Evolutionary conservation across 1,284 basidiomycete species (phyloP).

Genomic region (Tremellales sp.): DNA sequence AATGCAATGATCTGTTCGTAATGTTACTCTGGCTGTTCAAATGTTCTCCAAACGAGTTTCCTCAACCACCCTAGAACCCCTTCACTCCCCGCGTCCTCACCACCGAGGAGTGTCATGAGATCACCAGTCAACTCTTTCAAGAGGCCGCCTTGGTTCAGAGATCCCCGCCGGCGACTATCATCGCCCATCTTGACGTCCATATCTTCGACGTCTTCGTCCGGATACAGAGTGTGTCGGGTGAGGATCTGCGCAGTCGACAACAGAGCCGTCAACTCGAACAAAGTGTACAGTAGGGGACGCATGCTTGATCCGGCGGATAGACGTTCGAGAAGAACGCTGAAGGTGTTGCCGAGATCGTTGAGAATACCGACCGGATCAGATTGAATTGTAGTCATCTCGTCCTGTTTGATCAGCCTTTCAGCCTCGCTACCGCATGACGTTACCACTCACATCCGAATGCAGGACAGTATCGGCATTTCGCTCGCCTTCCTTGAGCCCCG

Average conservation of each 20-base stretch:
- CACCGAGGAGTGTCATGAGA: slow-evolving; percentile 57
- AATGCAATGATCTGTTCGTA: too few relatives aligned
- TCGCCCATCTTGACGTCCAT: slow-evolving; percentile 14
- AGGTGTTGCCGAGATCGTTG: slow-evolving; percentile 71
- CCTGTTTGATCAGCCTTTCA: slow-evolving; percentile 6
- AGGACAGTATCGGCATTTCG: slow-evolving; percentile 37
- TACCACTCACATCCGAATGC: slow-evolving; percentile 2
- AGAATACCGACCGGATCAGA: slow-evolving; percentile 35
- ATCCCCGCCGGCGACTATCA: neutral
- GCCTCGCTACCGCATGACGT: neutral
- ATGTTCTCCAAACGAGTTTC: slow-evolving; percentile 10
- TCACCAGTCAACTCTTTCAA: slow-evolving; percentile 72
- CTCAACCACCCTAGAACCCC: slow-evolving; percentile 10
- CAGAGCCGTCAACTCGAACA: slow-evolving; percentile 66
- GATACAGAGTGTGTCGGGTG: slow-evolving; percentile 53
- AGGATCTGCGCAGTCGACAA: slow-evolving; percentile 72
- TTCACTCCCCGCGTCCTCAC: slow-evolving; percentile 10
- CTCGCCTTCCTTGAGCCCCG: slow-evolving; percentile 68
- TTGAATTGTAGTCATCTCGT: slow-evolving; percentile 10
- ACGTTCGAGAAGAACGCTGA: slow-evolving; percentile 42
- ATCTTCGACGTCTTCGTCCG: slow-evolving; percentile 9
- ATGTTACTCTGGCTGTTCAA: slow-evolving; percentile 6
- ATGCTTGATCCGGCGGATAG: slow-evolving; percentile 9
- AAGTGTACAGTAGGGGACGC: slow-evolving; percentile 29
- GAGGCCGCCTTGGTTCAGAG: slow-evolving; percentile 44